phyloP scores from a whole-genome alignment of 108 stramenopile species.

The Mayamaea pseudoterrestris region DNA sequence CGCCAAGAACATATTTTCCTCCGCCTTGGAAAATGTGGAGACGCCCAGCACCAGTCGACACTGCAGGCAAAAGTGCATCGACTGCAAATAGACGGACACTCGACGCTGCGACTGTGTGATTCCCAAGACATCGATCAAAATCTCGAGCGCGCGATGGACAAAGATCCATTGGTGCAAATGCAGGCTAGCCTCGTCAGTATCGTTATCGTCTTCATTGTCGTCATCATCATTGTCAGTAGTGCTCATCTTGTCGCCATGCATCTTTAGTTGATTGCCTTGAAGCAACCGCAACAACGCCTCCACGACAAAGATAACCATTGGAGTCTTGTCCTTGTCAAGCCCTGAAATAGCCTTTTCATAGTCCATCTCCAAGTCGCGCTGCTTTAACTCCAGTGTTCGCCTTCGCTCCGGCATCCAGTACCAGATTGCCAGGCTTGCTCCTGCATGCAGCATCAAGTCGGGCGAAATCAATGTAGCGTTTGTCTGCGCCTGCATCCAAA shows the following conservation, averaged over 20 bases:
- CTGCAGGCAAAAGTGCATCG: slow-evolving; percentile 37
- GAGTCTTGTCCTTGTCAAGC: no score
- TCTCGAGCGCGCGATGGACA: slow-evolving; percentile 37
- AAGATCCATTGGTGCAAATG: slow-evolving; percentile 18
- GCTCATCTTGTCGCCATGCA: neutral
- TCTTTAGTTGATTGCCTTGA: neutral
- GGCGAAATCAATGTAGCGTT: no score
- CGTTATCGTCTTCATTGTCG: no score
- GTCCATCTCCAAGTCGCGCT: no score
- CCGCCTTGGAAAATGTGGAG: neutral
- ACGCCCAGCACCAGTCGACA: slow-evolving; percentile 24
- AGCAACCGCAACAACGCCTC: no score
- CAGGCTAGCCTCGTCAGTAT: no score
- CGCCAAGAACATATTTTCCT: slow-evolving; percentile 20
- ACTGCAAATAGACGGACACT: slow-evolving; percentile 34
- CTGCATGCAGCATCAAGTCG: no score
- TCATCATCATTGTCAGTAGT: neutral
- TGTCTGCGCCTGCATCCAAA: no score
- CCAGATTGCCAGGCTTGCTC: slow-evolving; percentile 9
- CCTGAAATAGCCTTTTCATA: no score
- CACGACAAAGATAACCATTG: no score
- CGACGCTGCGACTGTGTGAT: slow-evolving; percentile 30
- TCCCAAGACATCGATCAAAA: slow-evolving; percentile 33
- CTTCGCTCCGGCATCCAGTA: slow-evolving; percentile 6
- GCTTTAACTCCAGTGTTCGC: neutral